A percentile compares a stretch with the other conserved stretches of the same genome.
These are phyloP conservation scores for Endocalyx cinctus DNA, from an alignment of 2,329 filamentous ascomycete genomes.

Conservation along the genomic window DNA sequence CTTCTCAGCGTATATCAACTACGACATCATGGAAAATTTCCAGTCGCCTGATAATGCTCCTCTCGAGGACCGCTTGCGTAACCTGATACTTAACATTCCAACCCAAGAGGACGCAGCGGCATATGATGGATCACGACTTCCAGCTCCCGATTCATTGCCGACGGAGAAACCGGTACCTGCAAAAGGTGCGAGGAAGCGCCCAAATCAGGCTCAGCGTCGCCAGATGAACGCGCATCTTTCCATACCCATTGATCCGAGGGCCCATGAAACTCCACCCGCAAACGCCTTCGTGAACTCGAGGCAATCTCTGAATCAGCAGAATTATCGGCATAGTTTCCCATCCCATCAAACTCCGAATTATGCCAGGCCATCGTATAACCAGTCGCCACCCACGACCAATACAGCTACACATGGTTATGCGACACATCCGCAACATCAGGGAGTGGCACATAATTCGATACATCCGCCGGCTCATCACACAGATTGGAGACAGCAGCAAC, in stretches of 20 bases:
- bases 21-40: too few species aligned
- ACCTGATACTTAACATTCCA: slow-evolving; percentile 59
- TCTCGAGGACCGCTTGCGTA: slow-evolving; percentile 55
- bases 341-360: background rate
- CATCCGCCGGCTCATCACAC: slow-evolving; percentile 12
- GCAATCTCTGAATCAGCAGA: slow-evolving; percentile 15
- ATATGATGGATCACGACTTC: too few species aligned
- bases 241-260: slow-evolving; percentile 48
- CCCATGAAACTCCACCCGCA: slow-evolving; percentile 8
- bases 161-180: slow-evolving; percentile 6
- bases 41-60: too few species aligned
- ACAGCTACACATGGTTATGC: slow-evolving; percentile 6
- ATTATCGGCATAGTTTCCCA: background rate
- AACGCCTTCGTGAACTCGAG: slow-evolving; percentile 14
- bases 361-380: background rate
- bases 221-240: slow-evolving; percentile 58
- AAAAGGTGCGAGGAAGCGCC: slow-evolving; percentile 43
- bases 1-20: too few species aligned
- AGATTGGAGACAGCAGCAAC: slow-evolving; percentile 19
- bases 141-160: background rate
- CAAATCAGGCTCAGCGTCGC: slow-evolving; percentile 59
- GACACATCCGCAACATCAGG: slow-evolving; percentile 11
- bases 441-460: slow-evolving; percentile 10
- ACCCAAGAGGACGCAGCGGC: slow-evolving; percentile 36
- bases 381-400: too few species aligned